These are phyloP conservation scores for Coemansia sp. DNA, from an alignment of 192 early-diverging fungal genomes.

Conservation along the genomic window DNA sequence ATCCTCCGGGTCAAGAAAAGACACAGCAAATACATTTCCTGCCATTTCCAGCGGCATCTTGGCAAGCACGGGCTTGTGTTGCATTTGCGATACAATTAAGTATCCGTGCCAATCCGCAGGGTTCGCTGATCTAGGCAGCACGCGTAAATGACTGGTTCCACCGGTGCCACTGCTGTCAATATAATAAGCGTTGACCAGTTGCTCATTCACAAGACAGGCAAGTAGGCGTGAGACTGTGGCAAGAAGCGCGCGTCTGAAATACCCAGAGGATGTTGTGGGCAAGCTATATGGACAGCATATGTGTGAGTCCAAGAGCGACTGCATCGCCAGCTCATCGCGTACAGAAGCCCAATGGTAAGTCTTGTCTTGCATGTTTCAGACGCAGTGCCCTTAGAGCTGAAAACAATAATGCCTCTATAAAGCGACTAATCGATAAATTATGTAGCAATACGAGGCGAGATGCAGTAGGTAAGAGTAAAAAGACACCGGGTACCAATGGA, in stretches of 20 bases:
- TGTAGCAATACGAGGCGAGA: not conserved
- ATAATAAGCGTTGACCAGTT: constrained; percentile 52
- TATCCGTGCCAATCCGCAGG: constrained; percentile 17
- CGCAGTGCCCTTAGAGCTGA: not conserved
- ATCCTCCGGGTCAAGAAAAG: constrained; percentile 52
- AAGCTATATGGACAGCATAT: constrained; percentile 14
- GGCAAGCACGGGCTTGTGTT: constrained; percentile 27
- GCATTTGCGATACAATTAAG: constrained; percentile 23
- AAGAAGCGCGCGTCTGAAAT: constrained; percentile 42
- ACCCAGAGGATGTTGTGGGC: constrained; percentile 24
- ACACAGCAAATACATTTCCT: constrained; percentile 6
- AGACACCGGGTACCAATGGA: too few species aligned
- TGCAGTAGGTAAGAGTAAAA: too few species aligned
- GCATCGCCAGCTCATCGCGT: constrained; percentile 9
- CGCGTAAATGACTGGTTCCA: constrained; percentile 15
- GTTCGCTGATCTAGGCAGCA: constrained; percentile 23
- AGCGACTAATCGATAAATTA: not conserved
- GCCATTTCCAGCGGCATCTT: not conserved
- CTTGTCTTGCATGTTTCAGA: constrained; percentile 1
- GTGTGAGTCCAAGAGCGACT: constrained; percentile 11
- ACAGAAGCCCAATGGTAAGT: not conserved
- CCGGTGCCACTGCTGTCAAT: constrained; percentile 27
- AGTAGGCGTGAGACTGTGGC: constrained; percentile 61
- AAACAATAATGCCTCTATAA: not conserved
- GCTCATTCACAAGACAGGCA: constrained; percentile 59